Evolutionary conservation across 768 basidiomycete genomes (phyloP), one percentile per base, ranked within the genome.

Genomic region (Psilocybe cubensis): DNA sequence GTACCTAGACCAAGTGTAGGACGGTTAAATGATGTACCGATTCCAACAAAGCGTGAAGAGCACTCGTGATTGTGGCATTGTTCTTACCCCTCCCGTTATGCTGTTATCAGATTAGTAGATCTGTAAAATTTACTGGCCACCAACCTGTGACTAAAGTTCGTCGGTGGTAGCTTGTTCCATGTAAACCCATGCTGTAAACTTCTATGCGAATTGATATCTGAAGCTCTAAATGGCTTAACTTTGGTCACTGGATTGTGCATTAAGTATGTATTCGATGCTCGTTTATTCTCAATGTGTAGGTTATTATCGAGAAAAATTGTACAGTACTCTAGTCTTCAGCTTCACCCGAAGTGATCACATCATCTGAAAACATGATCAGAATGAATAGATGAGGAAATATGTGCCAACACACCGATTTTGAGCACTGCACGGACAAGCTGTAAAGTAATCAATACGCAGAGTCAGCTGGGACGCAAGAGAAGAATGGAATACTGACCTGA

Each of bases 401-500:
- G 31, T 18, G 25, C 38, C 49, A 31, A 74, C 84, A 66, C 62
- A 90, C 91, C 91, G 58, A 94, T 94, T 74, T 94, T 94, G 59
- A 94, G 80, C 11, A 94, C 89, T 3, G 92, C 92, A 29, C 92
- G 84, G 42, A 94, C 92, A 57, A 94, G 83, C 87, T 91, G 56
- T 35, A 59, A 58, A 54, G 7, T 28, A 48, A 24, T 23, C 45
- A 58, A 57, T 35, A 56, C 51, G 18, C 61, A 45, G 28, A 43
- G 50, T 31, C 25, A 59, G 52, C 33, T 33, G 21, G n/a, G n/a
- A 17, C 43, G 21, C 18, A 25, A 45, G 12, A 44, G 29, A 11
- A 11, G 41, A 14, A 25, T 23, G 17, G 24, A 31, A n/a, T 41
- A 68, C 82, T 46, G 58, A 92, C 88, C 83, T 96, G 95, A 20